A percentile compares a stretch with the other conserved stretches of the same genome.
Evolutionary conservation across 169 alveolate genomes (phyloP).

Genomic region (Plasmodium knowlesi): DNA sequence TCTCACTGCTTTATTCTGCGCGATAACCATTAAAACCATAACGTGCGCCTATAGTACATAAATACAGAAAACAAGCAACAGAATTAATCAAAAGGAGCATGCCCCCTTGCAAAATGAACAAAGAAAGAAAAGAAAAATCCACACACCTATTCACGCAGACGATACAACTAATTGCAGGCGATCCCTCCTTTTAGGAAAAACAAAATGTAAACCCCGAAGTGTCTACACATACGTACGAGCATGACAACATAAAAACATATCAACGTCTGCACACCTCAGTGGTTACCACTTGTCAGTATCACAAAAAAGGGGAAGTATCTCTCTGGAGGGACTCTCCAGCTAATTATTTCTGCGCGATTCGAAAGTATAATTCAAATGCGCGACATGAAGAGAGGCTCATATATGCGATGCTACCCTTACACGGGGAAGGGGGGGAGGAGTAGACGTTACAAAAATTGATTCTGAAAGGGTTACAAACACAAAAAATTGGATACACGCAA

Average conservation of each 20-base stretch:
- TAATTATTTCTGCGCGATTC: background rate
- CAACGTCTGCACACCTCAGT: background rate
- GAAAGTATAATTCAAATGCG: background rate
- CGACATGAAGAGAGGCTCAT: background rate
- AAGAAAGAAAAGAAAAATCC: background rate
- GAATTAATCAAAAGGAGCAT: background rate
- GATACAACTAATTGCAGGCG: background rate
- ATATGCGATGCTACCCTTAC: background rate
- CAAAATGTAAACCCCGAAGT: background rate
- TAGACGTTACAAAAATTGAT: background rate
- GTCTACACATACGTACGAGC: background rate
- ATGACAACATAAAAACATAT: background rate
- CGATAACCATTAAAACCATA: background rate
- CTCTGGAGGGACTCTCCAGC: background rate
- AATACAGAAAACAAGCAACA: background rate
- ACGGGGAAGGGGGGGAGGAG: background rate
- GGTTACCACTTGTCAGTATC: background rate
- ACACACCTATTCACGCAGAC: background rate
- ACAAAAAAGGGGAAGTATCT: background rate
- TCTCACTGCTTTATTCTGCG: background rate
- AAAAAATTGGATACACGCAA: background rate
- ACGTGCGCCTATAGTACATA: background rate
- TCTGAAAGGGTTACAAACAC: background rate
- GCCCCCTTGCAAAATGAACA: background rate
- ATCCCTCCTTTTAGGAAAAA: background rate